Evolutionary conservation across 1,139 yeast genomes (phyloP), one percentile per base, ranked within the genome.

Genomic region (Zygoascus hellenicus): DNA sequence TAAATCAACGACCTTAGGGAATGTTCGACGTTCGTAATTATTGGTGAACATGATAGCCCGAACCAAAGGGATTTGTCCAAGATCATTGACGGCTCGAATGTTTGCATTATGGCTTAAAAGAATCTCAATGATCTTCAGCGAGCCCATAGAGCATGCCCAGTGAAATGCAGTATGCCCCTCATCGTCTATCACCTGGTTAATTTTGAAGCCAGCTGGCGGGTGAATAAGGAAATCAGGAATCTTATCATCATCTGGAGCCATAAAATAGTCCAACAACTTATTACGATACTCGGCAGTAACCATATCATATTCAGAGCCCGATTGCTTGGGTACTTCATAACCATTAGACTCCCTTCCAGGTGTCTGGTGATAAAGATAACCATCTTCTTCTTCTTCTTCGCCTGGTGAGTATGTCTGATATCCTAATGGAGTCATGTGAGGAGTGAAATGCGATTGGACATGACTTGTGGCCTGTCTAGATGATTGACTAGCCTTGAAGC

Each of bases 101-200:
- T 86, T 83, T 2, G 96, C 95, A 6, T 92, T 89, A 14, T 77
- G 72, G 48, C 78, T 77, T 16, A 89, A 64, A 22, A 92, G 67
- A 16, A 87, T 69, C 55, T 83, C 86, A 45, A 89, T 79, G 63
- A 90, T 75, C 38, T 78, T 78, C 47, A 80, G 68, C 56, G 85
- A 82, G 7, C 96, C 97, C 73, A 92, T 83, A 0, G 97, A 89
- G 9, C 95, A 80, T 0, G 97, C 96, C 98, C 98, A 92, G 64
- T 92, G 97, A 54, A 92, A 75, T 0, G 97, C 89, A 0, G 97
- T 86, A 59, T 92, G 97, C 0, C 97, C 97, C 65, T 92, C 97
- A 56, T 87, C 95, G 60, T 92, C 98, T 40, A 92, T 87, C 5
- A 90, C 80, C 53, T 80, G 90, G 66, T 90, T 87, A 53, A 89